These are phyloP conservation scores for Cryoendolithus antarcticus DNA, from an alignment of 2,329 filamentous ascomycete species.

Conservation along the genomic window DNA sequence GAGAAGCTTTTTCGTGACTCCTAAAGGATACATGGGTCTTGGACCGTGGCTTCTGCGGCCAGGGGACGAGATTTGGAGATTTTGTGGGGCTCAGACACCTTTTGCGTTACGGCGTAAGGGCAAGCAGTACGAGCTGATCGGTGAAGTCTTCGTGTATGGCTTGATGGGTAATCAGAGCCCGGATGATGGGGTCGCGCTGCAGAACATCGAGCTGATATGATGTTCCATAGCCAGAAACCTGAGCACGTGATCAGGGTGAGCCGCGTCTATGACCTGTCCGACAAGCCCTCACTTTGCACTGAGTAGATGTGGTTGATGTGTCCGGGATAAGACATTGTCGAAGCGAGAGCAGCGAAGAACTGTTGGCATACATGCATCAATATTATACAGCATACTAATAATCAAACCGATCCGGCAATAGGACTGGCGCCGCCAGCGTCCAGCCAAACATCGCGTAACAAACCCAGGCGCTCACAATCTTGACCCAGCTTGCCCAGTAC, in stretches of 20 bases:
- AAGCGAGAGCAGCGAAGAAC: too few relatives aligned
- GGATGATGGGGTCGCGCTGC: too few relatives aligned
- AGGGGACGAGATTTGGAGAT: constrained; percentile 18
- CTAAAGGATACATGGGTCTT: constrained; percentile 16
- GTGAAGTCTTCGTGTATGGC: constrained; percentile 23
- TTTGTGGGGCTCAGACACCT: constrained; percentile 15
- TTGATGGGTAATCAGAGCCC: too few relatives aligned
- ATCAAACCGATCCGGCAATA: constrained; percentile 79
- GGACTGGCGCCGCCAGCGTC: constrained; percentile 77
- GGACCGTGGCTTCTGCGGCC: constrained; percentile 14
- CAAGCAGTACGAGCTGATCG: constrained; percentile 16
- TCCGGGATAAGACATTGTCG: too few relatives aligned
- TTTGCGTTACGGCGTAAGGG: constrained; percentile 11
- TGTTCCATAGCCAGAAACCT: too few relatives aligned
- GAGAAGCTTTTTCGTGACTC: constrained; percentile 15
- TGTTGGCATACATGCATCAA: too few relatives aligned
- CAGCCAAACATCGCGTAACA: constrained; percentile 91
- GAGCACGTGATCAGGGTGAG: too few relatives aligned
- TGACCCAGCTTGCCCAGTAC: constrained; percentile 97
- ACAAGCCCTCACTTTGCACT: too few relatives aligned
- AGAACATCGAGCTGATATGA: too few relatives aligned
- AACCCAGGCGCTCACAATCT: constrained; percentile 94
- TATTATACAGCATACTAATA: constrained; percentile 21
- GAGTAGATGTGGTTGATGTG: too few relatives aligned
- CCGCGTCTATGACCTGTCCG: too few relatives aligned